Evolutionary conservation across 495 filamentous ascomycete genomes (phyloP), one percentile per base, ranked within the genome.

Genomic region (Terfezia claveryi): DNA sequence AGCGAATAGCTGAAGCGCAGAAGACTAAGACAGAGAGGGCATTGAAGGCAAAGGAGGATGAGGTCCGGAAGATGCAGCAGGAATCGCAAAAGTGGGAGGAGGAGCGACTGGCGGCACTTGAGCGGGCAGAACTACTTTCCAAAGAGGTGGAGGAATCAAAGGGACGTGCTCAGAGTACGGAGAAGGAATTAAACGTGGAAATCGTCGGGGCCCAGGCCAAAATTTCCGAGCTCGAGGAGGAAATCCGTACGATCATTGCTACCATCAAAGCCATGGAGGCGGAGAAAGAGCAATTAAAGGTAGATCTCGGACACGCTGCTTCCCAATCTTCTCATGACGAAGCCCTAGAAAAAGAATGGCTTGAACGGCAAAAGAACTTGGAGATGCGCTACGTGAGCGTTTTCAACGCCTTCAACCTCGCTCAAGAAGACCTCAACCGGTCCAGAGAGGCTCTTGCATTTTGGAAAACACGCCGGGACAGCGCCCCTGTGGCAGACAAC

Each of bases 1-100:
- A 93, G 68, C 75, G 85, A 52, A 74, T 78, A n/a, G 85, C 87
- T 10, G 82, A 94, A 63, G 81, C 81, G 54, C 78, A 80, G 61
- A 85, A 82, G 63, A 71, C 76, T 0, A 81, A 85, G 59, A 87
- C 83, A 59, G 87, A 96, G 61, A 87, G 85, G 69, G 66, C 71
- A 54, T 73, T 88, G 59, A 80, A 77, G 67, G 80, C 85, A 50
- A 87, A 83, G 69, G 72, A 82, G 53, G 70, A 77, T 41, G 82
- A 87, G 59, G 72, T 73, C 38, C 62, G 67, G 53, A 79, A 73
- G 55, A 70, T 74, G 56, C 67, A 72, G 23, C 73, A 78, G 14
- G 76, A 75, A 54, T 73, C 78, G 23, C 61, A 64, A 12, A 76
- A 74, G 55, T 78, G 76, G 74, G 72, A 76, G 38, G 71, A 72